Percentiles rank a stretch among this genome's conserved stretches.
phyloP scores from a whole-genome alignment of 345 rosid species.

The Gossypium herbaceum region DNA sequence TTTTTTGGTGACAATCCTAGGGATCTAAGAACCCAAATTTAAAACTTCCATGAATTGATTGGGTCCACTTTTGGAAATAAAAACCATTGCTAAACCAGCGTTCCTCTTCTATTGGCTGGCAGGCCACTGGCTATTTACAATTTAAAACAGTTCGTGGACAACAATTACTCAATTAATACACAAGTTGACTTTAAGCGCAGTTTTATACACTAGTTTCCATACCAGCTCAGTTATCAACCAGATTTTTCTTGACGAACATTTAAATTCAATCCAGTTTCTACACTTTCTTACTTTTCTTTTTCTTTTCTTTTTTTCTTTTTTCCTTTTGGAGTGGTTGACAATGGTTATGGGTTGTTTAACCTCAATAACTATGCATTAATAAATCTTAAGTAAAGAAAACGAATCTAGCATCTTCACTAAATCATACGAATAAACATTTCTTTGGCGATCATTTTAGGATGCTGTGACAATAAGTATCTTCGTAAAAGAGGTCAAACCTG shows the following conservation, averaged over 20 bases:
- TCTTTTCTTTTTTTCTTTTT: background rate
- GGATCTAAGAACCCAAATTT: background rate
- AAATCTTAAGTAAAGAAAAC: background rate
- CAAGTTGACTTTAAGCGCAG: background rate
- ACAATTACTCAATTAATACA: constrained; percentile 1
- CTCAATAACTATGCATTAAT: background rate
- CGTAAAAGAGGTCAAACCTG: constrained; percentile 49
- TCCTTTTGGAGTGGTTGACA: background rate
- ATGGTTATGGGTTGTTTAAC: background rate
- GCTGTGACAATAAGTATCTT: constrained; percentile 13
- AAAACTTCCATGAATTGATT: background rate
- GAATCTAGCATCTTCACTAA: constrained; percentile 12
- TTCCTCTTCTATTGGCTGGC: background rate
- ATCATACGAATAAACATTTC: constrained; percentile 11
- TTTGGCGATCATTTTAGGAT: constrained; percentile 7
- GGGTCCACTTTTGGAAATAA: background rate
- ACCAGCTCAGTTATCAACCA: background rate
- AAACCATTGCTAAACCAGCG: background rate
- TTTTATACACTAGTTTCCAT: background rate
- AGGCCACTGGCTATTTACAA: background rate
- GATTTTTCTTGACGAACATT: background rate
- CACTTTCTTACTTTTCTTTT: background rate
- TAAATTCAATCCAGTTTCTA: background rate
- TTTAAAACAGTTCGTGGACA: background rate
- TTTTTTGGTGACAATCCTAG: background rate